Evolutionary conservation across 2,329 filamentous ascomycete genomes (phyloP), one percentile per base, ranked within the genome.

Genomic region (Aspergillus sp.): DNA sequence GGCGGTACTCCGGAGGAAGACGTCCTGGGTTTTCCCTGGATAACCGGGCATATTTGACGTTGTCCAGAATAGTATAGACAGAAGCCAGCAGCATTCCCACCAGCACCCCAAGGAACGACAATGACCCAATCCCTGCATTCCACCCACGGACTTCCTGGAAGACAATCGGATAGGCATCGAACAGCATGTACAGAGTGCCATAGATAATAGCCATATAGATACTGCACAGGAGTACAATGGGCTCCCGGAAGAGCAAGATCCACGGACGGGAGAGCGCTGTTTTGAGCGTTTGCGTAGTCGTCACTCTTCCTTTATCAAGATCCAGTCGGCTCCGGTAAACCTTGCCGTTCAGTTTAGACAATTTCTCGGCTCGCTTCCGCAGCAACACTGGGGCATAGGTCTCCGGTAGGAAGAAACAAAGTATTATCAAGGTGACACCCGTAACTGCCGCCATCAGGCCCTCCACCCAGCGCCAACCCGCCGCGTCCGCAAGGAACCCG

Each of bases 401-500:
- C 40, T 64, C 60, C 2, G 60, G 61, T 4, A 64, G 44, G 8
- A 59, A 42, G 7, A 60, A 47, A 26, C 53, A 46, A 5, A 58
- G 48, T 5, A 38, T 5, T 9, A 44, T 7, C 32, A 32, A 35
- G 3, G 38, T 35, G 8, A 38, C 6, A 4, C 42, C 42, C 4
- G 78, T 80, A 60, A 85, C 82, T 45, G 79, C 77, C 34, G 78
- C 74, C 54, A 80, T 74, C 41, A 84, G 64, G 1, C 79, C 80
- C 58, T 78, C 70, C 7, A 86, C 77, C 83, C 83, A 86, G 54
- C 81, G 71, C 83, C 83, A 86, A 7, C 81, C 82, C 12, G 75
- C 75, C 2, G 72, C 70, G 53, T 80, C 71, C 4, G 78, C 78
- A 1, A 85, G 68, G 60, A 86, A 87, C 1, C 82, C 82, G 46